Conservation (phyloP, 163 green algal species). For the Smithsoniella earleae region DNA sequence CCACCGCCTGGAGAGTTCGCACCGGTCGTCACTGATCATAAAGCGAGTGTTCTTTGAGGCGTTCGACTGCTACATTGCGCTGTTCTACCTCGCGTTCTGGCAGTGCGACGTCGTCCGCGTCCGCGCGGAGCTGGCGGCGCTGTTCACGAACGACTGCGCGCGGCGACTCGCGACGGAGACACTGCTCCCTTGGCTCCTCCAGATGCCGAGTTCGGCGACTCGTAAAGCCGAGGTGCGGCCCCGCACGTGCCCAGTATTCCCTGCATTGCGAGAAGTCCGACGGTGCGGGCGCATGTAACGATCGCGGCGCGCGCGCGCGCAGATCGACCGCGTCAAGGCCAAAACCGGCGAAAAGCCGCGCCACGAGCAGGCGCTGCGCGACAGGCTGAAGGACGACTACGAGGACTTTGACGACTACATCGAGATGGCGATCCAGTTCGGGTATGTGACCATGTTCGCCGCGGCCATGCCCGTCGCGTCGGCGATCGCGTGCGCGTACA, state of each 20-base stretch:
- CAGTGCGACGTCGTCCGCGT: constrained; percentile 34
- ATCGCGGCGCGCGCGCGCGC: too few relatives aligned
- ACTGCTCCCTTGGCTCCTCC: constrained; percentile 18
- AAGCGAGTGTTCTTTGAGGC: constrained; percentile 38
- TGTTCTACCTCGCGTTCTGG: constrained; percentile 39
- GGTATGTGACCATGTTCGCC: constrained; percentile 39
- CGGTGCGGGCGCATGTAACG: too few relatives aligned
- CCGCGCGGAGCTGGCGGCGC: constrained; percentile 26
- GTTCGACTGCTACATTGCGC: constrained; percentile 38
- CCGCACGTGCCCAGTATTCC: too few relatives aligned
- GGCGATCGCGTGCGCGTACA: constrained; percentile 35
- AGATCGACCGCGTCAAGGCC: neutral
- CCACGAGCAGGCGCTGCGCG: neutral
- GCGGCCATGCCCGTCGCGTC: constrained; percentile 35
- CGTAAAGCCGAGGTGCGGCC: neutral
- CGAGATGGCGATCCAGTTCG: constrained; percentile 42
- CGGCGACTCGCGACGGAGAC: constrained; percentile 29
- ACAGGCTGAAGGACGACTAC: constrained; percentile 25
- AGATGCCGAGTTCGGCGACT: neutral
- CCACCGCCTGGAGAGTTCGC: constrained; percentile 28
- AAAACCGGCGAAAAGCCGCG: neutral
- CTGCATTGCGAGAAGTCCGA: too few relatives aligned
- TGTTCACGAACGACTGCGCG: constrained; percentile 35
- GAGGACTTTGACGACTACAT: constrained; percentile 37
- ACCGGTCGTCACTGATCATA: constrained; percentile 34